Percentiles rank a stretch among this genome's conserved stretches.
Conservation (phyloP, 352 stramenopile species). For the Phytophthora aleatoria region DNA sequence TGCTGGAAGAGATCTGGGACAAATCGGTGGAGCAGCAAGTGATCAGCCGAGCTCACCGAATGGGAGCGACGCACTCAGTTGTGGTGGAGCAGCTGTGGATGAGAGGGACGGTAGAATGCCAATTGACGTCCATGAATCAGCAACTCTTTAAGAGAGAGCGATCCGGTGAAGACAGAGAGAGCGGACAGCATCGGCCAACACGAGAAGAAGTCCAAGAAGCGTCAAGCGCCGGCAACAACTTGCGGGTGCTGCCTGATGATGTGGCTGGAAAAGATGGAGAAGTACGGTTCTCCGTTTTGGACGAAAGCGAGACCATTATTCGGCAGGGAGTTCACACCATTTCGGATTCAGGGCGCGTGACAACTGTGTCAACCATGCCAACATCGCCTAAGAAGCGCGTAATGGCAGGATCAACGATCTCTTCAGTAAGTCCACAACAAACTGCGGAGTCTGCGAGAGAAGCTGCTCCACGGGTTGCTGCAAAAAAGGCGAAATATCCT, state of each 20-base stretch:
- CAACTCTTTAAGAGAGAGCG: slow-evolving; percentile 14
- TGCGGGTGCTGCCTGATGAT: slow-evolving; percentile 33
- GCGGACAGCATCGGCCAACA: slow-evolving; percentile 15
- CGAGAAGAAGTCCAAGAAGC: slow-evolving; percentile 27
- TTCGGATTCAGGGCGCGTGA: slow-evolving; percentile 16
- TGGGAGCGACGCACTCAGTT: slow-evolving; percentile 91
- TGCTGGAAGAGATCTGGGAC: slow-evolving; percentile 96
- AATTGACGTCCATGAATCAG: slow-evolving; percentile 39
- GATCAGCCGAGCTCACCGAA: slow-evolving; percentile 94
- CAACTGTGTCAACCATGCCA: slow-evolving; percentile 17
- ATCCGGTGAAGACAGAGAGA: slow-evolving; percentile 5
- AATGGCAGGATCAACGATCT: not conserved
- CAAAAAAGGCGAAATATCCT: slow-evolving; percentile 2
- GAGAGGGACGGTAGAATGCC: slow-evolving; percentile 74
- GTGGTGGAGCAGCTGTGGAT: slow-evolving; percentile 92
- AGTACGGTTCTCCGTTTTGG: slow-evolving; percentile 41
- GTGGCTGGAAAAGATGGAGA: slow-evolving; percentile 36
- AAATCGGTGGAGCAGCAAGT: slow-evolving; percentile 94
- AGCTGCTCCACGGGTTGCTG: not conserved
- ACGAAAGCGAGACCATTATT: slow-evolving; percentile 33
- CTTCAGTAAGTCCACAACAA: not conserved
- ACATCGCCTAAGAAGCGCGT: not conserved
- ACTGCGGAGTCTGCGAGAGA: not conserved
- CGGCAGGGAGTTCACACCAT: slow-evolving; percentile 38
- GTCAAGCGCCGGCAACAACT: slow-evolving; percentile 35